A percentile compares a stretch with the other conserved stretches of the same genome.
Conservation (phyloP, 495 filamentous ascomycete genomes). For the Chaetomium fimeti region DNA sequence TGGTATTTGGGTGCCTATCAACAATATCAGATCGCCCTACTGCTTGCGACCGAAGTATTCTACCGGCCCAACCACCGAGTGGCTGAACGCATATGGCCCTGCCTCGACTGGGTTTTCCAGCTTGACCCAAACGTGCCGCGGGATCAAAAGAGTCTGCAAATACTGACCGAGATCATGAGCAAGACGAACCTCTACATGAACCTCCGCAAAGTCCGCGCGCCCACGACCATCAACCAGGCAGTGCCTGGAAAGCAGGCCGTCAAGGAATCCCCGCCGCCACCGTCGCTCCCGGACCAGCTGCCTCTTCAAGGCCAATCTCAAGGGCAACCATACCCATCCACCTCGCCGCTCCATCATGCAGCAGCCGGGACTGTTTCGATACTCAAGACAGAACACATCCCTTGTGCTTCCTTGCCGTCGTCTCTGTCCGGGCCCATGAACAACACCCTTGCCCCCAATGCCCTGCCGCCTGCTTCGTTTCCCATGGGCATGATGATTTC, state of each 20-base stretch:
- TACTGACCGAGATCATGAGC: slow-evolving; percentile 43
- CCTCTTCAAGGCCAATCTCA: slow-evolving; percentile 3
- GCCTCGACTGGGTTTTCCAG: slow-evolving; percentile 68
- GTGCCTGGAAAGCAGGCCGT: slow-evolving; percentile 41
- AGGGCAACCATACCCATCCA: slow-evolving; percentile 12
- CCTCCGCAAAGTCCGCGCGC: slow-evolving; percentile 49
- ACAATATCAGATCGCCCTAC: slow-evolving; percentile 55
- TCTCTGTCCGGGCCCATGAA: neutral
- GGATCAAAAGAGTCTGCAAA: slow-evolving; percentile 40
- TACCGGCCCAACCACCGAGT: slow-evolving; percentile 54
- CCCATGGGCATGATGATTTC: slow-evolving; percentile 9
- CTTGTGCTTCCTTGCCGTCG: neutral
- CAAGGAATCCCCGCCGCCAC: slow-evolving; percentile 35
- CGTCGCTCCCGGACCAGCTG: slow-evolving; percentile 6
- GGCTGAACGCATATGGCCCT: slow-evolving; percentile 64
- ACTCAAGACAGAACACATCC: slow-evolving; percentile 13
- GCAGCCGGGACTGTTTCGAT: neutral
- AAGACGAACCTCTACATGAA: slow-evolving; percentile 44
- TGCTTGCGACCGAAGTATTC: slow-evolving; percentile 56
- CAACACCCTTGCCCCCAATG: neutral
- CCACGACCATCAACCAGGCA: slow-evolving; percentile 38
- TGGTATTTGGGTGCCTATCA: slow-evolving; percentile 59
- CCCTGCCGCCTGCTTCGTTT: neutral
- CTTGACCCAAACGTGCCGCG: slow-evolving; percentile 50
- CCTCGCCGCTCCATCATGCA: neutral